These are phyloP conservation scores for Tothia fuscella DNA, from an alignment of 2,329 filamentous ascomycete genomes.

Conservation along the genomic window DNA sequence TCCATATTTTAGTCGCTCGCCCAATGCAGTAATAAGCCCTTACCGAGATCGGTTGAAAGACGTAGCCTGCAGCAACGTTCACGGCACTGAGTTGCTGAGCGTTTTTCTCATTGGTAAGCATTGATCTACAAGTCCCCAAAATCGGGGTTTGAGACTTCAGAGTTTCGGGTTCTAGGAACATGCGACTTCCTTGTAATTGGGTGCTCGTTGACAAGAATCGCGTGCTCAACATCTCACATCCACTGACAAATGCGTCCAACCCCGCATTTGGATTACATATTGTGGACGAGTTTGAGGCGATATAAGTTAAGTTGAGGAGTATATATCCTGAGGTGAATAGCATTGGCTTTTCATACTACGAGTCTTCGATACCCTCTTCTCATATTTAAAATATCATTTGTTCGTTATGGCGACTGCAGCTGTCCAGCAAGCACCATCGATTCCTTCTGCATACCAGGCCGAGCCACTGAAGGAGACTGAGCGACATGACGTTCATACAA, in stretches of 20 bases:
- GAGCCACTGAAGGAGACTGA: neutral
- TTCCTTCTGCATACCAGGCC: neutral
- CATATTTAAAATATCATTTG: neutral
- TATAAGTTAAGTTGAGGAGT: too few relatives aligned
- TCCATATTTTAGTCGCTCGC: too few relatives aligned
- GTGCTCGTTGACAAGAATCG: conserved; percentile 1
- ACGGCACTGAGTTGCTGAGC: too few relatives aligned
- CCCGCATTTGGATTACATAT: neutral
- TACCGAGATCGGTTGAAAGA: too few relatives aligned
- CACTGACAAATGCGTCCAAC: conserved; percentile 1
- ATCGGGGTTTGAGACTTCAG: too few relatives aligned
- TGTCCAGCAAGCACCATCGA: neutral
- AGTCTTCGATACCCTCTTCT: neutral
- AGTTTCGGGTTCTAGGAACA: too few relatives aligned
- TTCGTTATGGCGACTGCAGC: conserved; percentile 7
- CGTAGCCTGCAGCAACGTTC: too few relatives aligned
- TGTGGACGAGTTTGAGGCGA: neutral
- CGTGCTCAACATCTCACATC: neutral
- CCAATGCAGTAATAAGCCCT: too few relatives aligned
- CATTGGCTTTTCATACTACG: neutral
- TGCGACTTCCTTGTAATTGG: too few relatives aligned
- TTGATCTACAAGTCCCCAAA: too few relatives aligned
- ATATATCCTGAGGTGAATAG: neutral
- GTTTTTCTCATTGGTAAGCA: too few relatives aligned
- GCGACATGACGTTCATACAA: conserved; percentile 12